Evolutionary conservation across 805 yeast species (phyloP).

Genomic region (Grigorovia humatica): DNA sequence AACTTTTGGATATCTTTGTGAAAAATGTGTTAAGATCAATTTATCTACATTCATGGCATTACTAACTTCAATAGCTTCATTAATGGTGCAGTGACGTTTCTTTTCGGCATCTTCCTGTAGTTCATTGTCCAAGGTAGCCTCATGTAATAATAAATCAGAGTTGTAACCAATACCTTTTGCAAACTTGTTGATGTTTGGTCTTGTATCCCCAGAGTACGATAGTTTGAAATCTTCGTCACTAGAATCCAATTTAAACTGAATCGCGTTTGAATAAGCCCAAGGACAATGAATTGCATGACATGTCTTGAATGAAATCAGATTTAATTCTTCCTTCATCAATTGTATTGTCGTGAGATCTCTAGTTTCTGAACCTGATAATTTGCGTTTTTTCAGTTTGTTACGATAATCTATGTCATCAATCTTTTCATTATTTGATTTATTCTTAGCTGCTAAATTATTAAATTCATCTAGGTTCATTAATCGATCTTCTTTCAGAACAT

Average conservation of each 20-base stretch:
- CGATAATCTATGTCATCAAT: background rate
- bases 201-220: slow-evolving; percentile 90
- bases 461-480: slow-evolving; percentile 23
- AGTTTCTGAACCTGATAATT: slow-evolving; percentile 17
- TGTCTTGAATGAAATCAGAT: slow-evolving; percentile 39
- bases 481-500: slow-evolving; percentile 24
- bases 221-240: slow-evolving; percentile 42
- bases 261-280: slow-evolving; percentile 61
- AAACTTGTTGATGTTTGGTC: slow-evolving; percentile 59
- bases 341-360: slow-evolving; percentile 24
- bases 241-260: slow-evolving; percentile 34
- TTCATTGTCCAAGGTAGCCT: slow-evolving; percentile 82
- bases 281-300: slow-evolving; percentile 80
- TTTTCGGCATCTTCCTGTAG: slow-evolving; percentile 64
- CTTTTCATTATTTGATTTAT: background rate
- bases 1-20: slow-evolving; percentile 71
- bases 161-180: slow-evolving; percentile 48
- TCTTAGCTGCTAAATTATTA: slow-evolving; percentile 1
- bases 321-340: slow-evolving; percentile 33
- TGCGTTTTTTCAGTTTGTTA: slow-evolving; percentile 13
- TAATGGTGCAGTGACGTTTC: slow-evolving; percentile 80
- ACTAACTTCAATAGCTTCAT: slow-evolving; percentile 72
- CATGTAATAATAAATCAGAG: slow-evolving; percentile 78
- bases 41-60: slow-evolving; percentile 61
- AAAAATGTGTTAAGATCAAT: slow-evolving; percentile 79